These are phyloP conservation scores for Phytophthora lateralis DNA, from an alignment of 352 stramenopile species.

Conservation along the genomic window DNA sequence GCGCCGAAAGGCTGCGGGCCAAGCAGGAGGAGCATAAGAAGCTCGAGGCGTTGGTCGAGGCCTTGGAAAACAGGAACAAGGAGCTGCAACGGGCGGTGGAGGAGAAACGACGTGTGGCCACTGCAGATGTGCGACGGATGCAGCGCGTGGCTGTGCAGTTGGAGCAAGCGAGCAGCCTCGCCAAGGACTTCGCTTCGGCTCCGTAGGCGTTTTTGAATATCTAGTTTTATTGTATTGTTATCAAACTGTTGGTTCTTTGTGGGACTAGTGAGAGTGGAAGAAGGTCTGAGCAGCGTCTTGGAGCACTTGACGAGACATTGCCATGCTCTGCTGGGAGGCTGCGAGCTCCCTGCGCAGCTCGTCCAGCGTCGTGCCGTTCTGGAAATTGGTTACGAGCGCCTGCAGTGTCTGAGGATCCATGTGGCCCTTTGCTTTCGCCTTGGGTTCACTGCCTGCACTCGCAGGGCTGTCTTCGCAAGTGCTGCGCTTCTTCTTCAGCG, in stretches of 20 bases:
- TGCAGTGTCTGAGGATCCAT: slow-evolving; percentile 73
- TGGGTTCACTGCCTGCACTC: slow-evolving; percentile 10
- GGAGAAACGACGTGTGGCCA: slow-evolving; percentile 49
- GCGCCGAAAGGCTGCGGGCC: slow-evolving; percentile 47
- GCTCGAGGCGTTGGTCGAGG: slow-evolving; percentile 43
- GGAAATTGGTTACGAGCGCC: slow-evolving; percentile 72
- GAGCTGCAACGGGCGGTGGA: slow-evolving; percentile 47
- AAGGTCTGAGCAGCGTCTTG: slow-evolving; percentile 75
- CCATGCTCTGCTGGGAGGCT: slow-evolving; percentile 73
- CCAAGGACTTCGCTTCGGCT: slow-evolving; percentile 45
- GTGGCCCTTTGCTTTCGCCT: slow-evolving; percentile 27
- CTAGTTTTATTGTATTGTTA: slow-evolving; percentile 26
- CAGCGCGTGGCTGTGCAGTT: slow-evolving; percentile 41
- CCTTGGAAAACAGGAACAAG: slow-evolving; percentile 47
- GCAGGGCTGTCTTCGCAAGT: slow-evolving; percentile 12
- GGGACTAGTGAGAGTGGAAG: slow-evolving; percentile 47
- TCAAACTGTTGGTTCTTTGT: slow-evolving; percentile 7
- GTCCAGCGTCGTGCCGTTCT: slow-evolving; percentile 66
- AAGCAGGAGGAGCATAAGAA: slow-evolving; percentile 61
- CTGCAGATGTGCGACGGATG: slow-evolving; percentile 51
- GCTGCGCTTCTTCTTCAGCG: slow-evolving; percentile 43
- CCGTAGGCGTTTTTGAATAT: slow-evolving; percentile 25
- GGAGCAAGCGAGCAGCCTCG: slow-evolving; percentile 40
- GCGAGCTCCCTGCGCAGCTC: slow-evolving; percentile 71
- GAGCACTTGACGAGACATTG: slow-evolving; percentile 61